Percentiles rank a stretch among this genome's conserved stretches.
Conservation (phyloP, 139 green algal genomes). For the Astrephomene gubernaculifera region DNA sequence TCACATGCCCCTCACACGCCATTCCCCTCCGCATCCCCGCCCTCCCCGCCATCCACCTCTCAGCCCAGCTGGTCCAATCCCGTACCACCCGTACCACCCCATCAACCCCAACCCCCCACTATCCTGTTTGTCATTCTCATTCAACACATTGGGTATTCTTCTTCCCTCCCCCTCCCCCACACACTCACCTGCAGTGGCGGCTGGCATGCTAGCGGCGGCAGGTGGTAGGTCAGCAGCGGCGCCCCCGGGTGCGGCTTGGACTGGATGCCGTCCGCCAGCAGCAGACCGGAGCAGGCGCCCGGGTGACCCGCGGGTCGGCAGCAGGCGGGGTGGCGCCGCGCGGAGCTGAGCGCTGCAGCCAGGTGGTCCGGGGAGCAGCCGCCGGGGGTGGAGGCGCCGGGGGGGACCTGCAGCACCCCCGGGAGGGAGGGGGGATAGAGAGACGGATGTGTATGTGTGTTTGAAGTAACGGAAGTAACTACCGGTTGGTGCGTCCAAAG, state of each 20-base stretch:
- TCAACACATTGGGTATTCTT: too few species aligned
- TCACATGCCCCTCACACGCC: too few species aligned
- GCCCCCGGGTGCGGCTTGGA: slow-evolving; percentile 22
- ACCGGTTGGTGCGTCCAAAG: not conserved
- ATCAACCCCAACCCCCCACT: too few species aligned
- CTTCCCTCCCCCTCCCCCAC: too few species aligned
- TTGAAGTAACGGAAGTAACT: not conserved
- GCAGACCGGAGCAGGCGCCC: not conserved
- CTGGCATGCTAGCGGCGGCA: not conserved
- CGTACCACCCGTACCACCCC: too few species aligned
- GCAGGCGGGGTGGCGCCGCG: slow-evolving; percentile 22
- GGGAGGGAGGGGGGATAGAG: not conserved
- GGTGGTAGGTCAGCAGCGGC: slow-evolving; percentile 28
- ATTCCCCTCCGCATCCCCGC: too few species aligned
- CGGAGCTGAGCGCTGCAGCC: not conserved
- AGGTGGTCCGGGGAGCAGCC: slow-evolving; percentile 15
- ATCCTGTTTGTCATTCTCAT: too few species aligned
- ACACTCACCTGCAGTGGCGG: slow-evolving; percentile 28
- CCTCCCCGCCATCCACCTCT: too few species aligned
- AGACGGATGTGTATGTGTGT: not conserved
- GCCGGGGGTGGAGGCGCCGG: not conserved
- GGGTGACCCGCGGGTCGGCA: too few species aligned
- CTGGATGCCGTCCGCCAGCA: slow-evolving; percentile 36
- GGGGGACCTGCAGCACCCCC: not conserved
- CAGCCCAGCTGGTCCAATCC: too few species aligned